Percentiles rank a stretch among this genome's conserved stretches.
Conservation (phyloP, 768 basidiomycete genomes). For the Chalciporus piperatus region DNA sequence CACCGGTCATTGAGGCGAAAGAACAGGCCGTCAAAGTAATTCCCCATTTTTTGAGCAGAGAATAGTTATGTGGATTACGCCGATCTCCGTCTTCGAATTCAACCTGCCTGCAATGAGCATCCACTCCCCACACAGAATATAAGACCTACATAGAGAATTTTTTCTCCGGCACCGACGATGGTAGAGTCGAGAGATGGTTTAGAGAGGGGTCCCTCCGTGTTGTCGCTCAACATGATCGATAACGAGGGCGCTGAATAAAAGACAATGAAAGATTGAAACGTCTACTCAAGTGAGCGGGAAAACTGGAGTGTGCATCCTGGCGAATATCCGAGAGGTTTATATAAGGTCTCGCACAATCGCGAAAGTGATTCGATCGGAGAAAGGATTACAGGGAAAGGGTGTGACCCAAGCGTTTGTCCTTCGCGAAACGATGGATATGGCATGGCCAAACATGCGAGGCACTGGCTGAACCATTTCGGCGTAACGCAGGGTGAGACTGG, state of each 20-base stretch:
- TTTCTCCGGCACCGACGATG: background rate
- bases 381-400: background rate
- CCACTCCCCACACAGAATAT: background rate
- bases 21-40: conserved; percentile 33
- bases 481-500: background rate
- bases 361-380: background rate
- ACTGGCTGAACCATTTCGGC: background rate
- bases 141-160: conserved; percentile 12
- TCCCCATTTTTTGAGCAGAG: conserved; percentile 39
- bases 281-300: background rate
- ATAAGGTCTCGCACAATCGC: conserved; percentile 6
- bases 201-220: background rate
- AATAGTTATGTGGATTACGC: conserved; percentile 39
- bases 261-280: background rate
- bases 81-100: conserved; percentile 38
- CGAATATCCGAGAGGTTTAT: conserved; percentile 6
- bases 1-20: conserved; percentile 25
- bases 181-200: background rate
- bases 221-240: conserved; percentile 10
- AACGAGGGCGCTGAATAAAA: background rate
- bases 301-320: background rate
- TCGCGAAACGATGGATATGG: background rate
- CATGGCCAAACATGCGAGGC: background rate
- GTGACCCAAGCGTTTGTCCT: background rate
- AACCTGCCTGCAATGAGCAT: conserved; percentile 28